Evolutionary conservation across 1,139 yeast species (phyloP), one percentile per base, ranked within the genome.

Genomic region (Groenewaldozyma sp.): DNA sequence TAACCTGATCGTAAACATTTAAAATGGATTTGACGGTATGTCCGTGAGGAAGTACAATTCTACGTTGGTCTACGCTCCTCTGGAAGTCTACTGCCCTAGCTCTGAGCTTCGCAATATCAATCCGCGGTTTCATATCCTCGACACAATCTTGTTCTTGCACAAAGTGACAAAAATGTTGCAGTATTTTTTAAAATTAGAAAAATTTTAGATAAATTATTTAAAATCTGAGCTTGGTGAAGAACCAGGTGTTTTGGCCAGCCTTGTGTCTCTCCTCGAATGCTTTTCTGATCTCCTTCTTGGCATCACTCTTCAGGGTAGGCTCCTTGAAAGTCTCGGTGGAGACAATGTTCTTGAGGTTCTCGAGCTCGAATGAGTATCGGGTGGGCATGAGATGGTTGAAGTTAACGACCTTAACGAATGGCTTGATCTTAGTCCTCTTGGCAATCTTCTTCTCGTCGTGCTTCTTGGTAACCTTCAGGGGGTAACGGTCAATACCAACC

Each of bases 311-410:
- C 76, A 88, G 96, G 56, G 97, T 77, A 73, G 97, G 95, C 78
- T 93, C 97, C 67, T 78, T 79, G 70, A 93, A 83, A 63, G 97
- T 78, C 70, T 88, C 97, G 59, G 93, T 74, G 58, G 95, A 74
- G 64, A 93, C 86, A 63, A 78, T 82, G 62, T 82, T 65, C 80
- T 91, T 91, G 79, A 93, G 81, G 58, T 88, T 73, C 70, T 91
- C 97, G 63, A 91, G 93, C 68, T 91, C 97, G 65, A 93, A 80
- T 50, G 95, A 79, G 84, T 93, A 93, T 80, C 99, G 91, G 65
- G 99, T 93, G 76, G 98, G 98, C 94, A 93, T 82, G 71, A 93
- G 78, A 74, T 93, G 99, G 91, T 87, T 88, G 95, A 88, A 93
- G 96, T 93, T 93, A 70, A 93, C 79, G 67, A 84, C 88, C 80